Evolutionary conservation across 2,329 filamentous ascomycete species (phyloP), one percentile per base, ranked within the genome.

Genomic region (Fusarium gaditjirri): DNA sequence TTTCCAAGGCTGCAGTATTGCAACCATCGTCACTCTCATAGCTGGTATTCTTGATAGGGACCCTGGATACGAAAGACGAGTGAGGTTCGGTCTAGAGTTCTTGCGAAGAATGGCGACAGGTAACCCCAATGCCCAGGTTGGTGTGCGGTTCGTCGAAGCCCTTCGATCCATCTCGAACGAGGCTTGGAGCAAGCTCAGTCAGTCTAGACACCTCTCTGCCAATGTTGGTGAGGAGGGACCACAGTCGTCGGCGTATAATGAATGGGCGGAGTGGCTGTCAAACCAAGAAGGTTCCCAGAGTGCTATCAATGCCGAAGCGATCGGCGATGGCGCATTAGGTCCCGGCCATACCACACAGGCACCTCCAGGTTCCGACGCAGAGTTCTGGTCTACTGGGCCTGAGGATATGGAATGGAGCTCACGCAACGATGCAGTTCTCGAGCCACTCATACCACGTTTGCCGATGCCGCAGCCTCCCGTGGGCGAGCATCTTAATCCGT

Each of bases 1-100:
- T 10, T 61, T 61, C 16, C 58, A 61, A 31, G 58, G 50, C 3
- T 61, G 58, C 2, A 61, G 58, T 8, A 61, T 61, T 13, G 58
- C 58, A 1, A 57, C 50, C 6, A 61, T 61, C 3, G 58, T 61
- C 17, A 44, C 58, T 3, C 58, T 61, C 2, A 38, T 61, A 9
- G 50, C 58, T 8, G 58, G 58, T 12, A 61, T 61, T 2, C 31
- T 61, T 27, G 58, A 44, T 11, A 7, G 58, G 3, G 58, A 57
- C 1, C 52, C 33, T 2, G 50, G 39, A 11, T 61, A 61, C 9
- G 38, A 44, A n/a, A 35, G 39, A 9, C 39, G 58, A 0, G 39
- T 61, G 4, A 36, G 31, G 1, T 43, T 61, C 16, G 58, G 50
- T 2, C 27, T 61, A 12, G 10, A 55, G 4, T 44, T 42, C 23